Conservation (phyloP, 225 moss, liverwort and hornwort species). For the Physcomitrellopsis africana region DNA sequence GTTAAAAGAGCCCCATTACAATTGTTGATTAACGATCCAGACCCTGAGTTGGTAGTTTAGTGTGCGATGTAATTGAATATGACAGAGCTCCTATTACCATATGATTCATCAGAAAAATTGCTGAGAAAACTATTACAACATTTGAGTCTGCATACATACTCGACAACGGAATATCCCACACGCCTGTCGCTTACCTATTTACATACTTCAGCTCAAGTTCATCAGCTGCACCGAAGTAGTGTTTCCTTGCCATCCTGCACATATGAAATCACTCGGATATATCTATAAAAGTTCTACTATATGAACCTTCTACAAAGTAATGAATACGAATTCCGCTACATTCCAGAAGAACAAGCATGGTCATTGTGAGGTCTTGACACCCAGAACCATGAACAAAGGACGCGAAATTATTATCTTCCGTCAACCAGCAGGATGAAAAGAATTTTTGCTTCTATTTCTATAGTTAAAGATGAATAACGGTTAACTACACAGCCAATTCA, state of each 20-base stretch:
- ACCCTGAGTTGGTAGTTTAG: background rate
- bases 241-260: slow-evolving; percentile 71
- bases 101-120: background rate
- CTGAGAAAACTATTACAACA: background rate
- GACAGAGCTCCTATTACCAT: background rate
- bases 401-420: no score
- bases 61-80: background rate
- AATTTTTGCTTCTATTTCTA: no score
- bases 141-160: background rate
- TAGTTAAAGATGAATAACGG: no score
- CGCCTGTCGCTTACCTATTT: slow-evolving; percentile 51
- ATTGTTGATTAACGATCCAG: no score
- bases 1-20: no score
- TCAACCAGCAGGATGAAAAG: no score
- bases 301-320: no score
- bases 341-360: no score
- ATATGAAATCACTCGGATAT: background rate
- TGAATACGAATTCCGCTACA: no score
- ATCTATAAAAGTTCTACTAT: background rate
- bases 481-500: no score
- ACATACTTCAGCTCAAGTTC: slow-evolving; percentile 91
- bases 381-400: no score
- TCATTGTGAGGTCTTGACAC: no score
- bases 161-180: background rate
- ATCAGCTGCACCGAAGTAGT: slow-evolving; percentile 85